These are phyloP conservation scores for Diospyros lotus DNA, from an alignment of 148 eudicot species.

Conservation along the genomic window DNA sequence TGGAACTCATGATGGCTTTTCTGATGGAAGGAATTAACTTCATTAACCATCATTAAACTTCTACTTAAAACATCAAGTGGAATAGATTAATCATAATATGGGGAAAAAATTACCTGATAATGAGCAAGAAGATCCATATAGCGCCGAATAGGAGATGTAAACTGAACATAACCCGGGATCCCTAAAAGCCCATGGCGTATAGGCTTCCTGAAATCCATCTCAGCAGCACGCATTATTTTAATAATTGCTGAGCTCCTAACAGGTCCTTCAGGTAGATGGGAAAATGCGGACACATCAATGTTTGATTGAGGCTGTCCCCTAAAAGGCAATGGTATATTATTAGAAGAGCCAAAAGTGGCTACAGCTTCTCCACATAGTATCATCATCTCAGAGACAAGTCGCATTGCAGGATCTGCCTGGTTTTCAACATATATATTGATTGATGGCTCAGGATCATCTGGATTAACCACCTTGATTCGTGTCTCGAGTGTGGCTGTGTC, in stretches of 20 bases:
- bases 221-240: conserved; percentile 85
- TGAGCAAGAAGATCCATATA: conserved; percentile 99
- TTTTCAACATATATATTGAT: conserved; percentile 90
- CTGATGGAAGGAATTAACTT: no score
- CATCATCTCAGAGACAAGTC: conserved; percentile 99
- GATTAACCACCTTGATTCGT: conserved; percentile 79
- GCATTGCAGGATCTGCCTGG: conserved; percentile 87
- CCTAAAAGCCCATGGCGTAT: conserved; percentile 85
- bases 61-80: neutral
- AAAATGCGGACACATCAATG: conserved; percentile 70
- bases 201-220: conserved; percentile 90
- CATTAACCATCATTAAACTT: neutral
- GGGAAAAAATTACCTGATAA: conserved; percentile 64
- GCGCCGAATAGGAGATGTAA: conserved; percentile 97
- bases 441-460: conserved; percentile 83
- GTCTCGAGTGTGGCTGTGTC: conserved; percentile 79
- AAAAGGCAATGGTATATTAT: conserved; percentile 76
- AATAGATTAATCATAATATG: neutral
- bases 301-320: conserved; percentile 90
- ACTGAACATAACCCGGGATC: conserved; percentile 97
- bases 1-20: neutral
- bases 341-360: conserved; percentile 73
- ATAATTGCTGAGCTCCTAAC: conserved; percentile 73
- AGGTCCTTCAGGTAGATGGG: conserved; percentile 98
- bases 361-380: conserved; percentile 93